Conservation (phyloP, 2,329 filamentous ascomycete genomes). For the Neoscytalidium dimidiatum region DNA sequence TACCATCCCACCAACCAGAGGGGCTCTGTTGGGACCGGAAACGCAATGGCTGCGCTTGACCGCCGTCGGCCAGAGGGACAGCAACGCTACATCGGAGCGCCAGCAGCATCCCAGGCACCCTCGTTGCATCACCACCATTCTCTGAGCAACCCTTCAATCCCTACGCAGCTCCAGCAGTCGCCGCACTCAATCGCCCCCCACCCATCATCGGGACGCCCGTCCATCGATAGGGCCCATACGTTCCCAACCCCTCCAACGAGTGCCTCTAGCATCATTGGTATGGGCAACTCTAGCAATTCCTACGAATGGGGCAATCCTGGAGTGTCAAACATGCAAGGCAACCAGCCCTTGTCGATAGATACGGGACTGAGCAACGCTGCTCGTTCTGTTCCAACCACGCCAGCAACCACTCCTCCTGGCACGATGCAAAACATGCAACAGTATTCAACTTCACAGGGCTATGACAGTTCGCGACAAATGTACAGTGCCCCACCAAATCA, state of each 20-base stretch:
- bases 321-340: conserved; percentile 53
- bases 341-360: conserved; percentile 78
- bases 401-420: conserved; percentile 85
- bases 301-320: conserved; percentile 72
- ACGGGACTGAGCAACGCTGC: conserved; percentile 73
- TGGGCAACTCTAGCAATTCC: conserved; percentile 70
- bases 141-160: conserved; percentile 60
- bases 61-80: conserved; percentile 63
- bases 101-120: conserved; percentile 61
- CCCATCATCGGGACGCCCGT: conserved; percentile 63
- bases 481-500: conserved; percentile 70
- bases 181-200: conserved; percentile 64
- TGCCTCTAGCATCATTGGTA: conserved; percentile 80
- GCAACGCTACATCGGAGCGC: conserved; percentile 60
- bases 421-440: conserved; percentile 76
- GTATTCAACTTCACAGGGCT: conserved; percentile 71
- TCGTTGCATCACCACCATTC: conserved; percentile 73
- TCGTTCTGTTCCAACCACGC: conserved; percentile 87
- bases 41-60: conserved; percentile 71
- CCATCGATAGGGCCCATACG: conserved; percentile 82
- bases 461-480: conserved; percentile 76
- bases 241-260: conserved; percentile 94
- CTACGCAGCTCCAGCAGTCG: conserved; percentile 65
- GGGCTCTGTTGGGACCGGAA: conserved; percentile 64
- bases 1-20: conserved; percentile 93